Evolutionary conservation across 345 rosid genomes (phyloP).

Genomic region (Nephelium lappaceum): DNA sequence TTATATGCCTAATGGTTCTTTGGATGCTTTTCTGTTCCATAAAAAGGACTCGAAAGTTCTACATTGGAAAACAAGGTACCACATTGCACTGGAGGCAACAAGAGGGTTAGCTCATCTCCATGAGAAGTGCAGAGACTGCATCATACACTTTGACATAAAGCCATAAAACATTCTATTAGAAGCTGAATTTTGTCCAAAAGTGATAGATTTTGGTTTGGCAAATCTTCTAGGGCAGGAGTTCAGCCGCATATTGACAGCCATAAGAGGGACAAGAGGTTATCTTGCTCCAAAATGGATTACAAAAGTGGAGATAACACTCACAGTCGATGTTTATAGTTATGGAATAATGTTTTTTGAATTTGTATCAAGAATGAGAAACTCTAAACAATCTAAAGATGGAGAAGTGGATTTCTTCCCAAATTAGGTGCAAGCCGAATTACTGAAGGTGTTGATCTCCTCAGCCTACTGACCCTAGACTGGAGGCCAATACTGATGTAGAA

Average conservation of each 20-base stretch:
- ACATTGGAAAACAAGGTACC: slow-evolving; percentile 62
- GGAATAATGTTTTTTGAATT: slow-evolving; percentile 89
- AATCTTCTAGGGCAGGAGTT: slow-evolving; percentile 77
- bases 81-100: slow-evolving; percentile 70
- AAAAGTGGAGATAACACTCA: slow-evolving; percentile 66
- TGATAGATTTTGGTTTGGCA: slow-evolving; percentile 86
- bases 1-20: slow-evolving; percentile 76
- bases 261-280: slow-evolving; percentile 33
- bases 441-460: slow-evolving; percentile 47
- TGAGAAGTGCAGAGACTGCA: slow-evolving; percentile 78
- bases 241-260: slow-evolving; percentile 71
- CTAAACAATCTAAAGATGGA: slow-evolving; percentile 51
- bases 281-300: slow-evolving; percentile 90
- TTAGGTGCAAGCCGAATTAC: slow-evolving; percentile 50
- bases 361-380: slow-evolving; percentile 77
- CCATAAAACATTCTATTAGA: slow-evolving; percentile 82
- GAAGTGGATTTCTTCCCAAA: slow-evolving; percentile 60
- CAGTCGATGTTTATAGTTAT: slow-evolving; percentile 85
- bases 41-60: slow-evolving; percentile 30
- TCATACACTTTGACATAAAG: slow-evolving; percentile 87
- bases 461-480: slow-evolving; percentile 56
- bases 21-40: slow-evolving; percentile 57
- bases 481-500: slow-evolving; percentile 44
- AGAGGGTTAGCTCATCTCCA: slow-evolving; percentile 76
- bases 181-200: slow-evolving; percentile 63